Conservation (phyloP, 345 rosid species). For the Reutealis trisperma region DNA sequence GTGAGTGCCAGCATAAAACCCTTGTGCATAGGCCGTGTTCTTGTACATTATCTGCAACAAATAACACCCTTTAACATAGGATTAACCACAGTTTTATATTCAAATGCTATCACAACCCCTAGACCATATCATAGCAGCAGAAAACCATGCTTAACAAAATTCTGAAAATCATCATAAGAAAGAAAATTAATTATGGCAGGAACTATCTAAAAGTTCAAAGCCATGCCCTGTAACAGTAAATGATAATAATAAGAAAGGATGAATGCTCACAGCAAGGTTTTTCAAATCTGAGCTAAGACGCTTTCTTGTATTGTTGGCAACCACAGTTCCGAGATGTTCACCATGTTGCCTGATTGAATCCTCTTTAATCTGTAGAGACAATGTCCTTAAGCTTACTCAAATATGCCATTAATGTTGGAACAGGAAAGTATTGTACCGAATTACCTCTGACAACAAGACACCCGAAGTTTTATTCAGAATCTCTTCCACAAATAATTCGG, state of each 20-base stretch:
- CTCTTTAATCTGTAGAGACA: conserved; percentile 49
- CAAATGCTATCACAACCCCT: neutral
- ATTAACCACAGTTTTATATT: conserved; percentile 11
- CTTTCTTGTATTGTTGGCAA: conserved; percentile 51
- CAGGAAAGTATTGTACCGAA: neutral
- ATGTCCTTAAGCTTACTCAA: neutral
- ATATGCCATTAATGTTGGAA: conserved; percentile 5
- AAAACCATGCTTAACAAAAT: neutral
- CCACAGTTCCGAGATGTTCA: conserved; percentile 46
- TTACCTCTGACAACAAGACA: conserved; percentile 61
- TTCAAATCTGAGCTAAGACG: conserved; percentile 58
- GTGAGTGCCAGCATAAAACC: conserved; percentile 65
- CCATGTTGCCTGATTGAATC: conserved; percentile 44
- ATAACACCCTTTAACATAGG: neutral
- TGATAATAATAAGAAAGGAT: neutral
- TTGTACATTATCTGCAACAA: conserved; percentile 69
- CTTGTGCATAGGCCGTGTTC: conserved; percentile 82
- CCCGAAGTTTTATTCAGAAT: conserved; percentile 58
- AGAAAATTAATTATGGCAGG: neutral
- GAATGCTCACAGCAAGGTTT: conserved; percentile 59
- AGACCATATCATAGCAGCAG: neutral
- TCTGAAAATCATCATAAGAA: neutral
- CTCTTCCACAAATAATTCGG: conserved; percentile 68
- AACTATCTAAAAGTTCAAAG: neutral
- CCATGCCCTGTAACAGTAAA: neutral